Evolutionary conservation across 257 asterid species (phyloP).

Genomic region (Solanum peruvianum): DNA sequence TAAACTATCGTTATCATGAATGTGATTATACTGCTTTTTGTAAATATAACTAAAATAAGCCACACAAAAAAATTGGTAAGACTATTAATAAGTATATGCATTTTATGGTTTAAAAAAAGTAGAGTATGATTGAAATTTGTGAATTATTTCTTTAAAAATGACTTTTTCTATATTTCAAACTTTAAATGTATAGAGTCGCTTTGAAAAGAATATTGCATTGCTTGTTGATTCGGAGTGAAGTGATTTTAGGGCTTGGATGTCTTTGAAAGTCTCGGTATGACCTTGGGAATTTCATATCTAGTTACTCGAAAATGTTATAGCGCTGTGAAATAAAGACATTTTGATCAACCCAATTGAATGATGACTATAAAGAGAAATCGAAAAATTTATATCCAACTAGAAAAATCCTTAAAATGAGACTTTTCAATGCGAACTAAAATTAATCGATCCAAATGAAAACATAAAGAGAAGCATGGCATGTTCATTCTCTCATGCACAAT

Average conservation of each 20-base stretch:
- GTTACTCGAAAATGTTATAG: too few relatives aligned
- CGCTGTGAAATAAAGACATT: too few relatives aligned
- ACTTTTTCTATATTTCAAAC: not conserved
- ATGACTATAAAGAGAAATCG: too few relatives aligned
- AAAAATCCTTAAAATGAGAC: not conserved
- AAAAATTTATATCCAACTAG: too few relatives aligned
- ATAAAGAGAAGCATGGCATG: not conserved
- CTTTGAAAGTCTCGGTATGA: too few relatives aligned
- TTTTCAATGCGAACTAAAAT: not conserved
- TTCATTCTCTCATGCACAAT: not conserved
- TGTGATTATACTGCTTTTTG: not conserved
- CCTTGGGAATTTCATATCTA: too few relatives aligned
- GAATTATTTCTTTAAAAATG: not conserved
- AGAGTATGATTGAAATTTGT: not conserved
- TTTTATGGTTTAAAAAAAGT: not conserved
- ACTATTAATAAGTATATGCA: not conserved
- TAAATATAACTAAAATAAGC: not conserved
- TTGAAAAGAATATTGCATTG: not conserved
- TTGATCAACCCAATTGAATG: too few relatives aligned
- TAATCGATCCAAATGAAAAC: not conserved
- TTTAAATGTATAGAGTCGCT: not conserved
- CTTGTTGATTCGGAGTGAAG: too few relatives aligned
- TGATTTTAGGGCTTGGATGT: too few relatives aligned
- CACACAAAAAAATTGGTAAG: not conserved
- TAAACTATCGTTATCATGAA: not conserved